Evolutionary conservation across 805 yeast genomes (phyloP), one percentile per base, ranked within the genome.

Genomic region (Yamadazyma ubonensis): DNA sequence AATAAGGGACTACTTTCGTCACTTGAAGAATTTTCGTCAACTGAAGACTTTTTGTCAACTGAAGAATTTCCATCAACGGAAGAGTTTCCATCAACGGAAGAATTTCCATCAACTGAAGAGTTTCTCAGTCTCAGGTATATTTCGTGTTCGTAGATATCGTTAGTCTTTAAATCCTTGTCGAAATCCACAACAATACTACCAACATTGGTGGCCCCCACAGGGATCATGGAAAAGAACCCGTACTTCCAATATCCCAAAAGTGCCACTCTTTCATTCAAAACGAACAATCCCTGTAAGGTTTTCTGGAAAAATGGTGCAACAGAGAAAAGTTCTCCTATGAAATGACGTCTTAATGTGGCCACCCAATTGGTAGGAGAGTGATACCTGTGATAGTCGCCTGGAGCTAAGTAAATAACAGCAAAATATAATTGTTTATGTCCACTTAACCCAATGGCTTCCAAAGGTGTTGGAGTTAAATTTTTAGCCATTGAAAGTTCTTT

Each of bases 201-300:
- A 21, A 93, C 99, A 64, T 93, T 93, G 2, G 99, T 93, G 17
- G 99, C 99, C 10, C 99, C 99, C 9, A 93, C 99, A 0, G 99
- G 97, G 0, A 96, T 91, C 99, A 93, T 93, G 49, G 95, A 83
- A 67, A 93, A 93, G 54, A 93, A 93, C 0, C 99, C 99, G 59
- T 93, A 76, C 58, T 85, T 86, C 99, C 99, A 93, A 54, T 87
- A 81, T 1, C 99, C 99, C 41, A 93, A 73, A 36, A 93, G 66
- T 0, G 99, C 95, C 3, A 93, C 99, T 52, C 99, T 76, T 65
- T 93, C 99, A 59, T 93, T 93, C 51, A 93, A 68, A 3, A 91
- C 86, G 59, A 93, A 93, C 48, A 93, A 74, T 28, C 93, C 91
- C 39, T 83, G 83, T 42, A 93, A 75, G 17, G 95, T 81, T 48